These are phyloP conservation scores for Emergomyces orientalis DNA, from an alignment of 2,329 filamentous ascomycete genomes.

Conservation along the genomic window DNA sequence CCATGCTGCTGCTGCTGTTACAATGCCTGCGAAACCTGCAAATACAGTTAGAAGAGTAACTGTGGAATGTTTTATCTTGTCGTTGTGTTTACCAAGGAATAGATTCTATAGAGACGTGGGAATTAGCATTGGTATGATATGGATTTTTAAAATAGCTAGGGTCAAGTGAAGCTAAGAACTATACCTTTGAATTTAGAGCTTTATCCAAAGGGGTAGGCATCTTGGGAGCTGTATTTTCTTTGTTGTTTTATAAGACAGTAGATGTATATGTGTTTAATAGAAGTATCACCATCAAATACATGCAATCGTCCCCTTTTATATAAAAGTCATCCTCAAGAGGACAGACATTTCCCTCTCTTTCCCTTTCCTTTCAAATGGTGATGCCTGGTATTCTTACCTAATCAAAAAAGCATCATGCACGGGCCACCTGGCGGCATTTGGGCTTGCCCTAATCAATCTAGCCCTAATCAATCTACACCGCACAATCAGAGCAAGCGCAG, in stretches of 20 bases:
- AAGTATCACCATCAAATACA: not conserved
- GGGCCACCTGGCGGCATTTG: not conserved
- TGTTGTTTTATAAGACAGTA: not conserved
- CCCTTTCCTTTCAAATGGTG: not conserved
- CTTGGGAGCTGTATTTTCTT: conserved; percentile 19
- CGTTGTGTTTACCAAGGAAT: conserved; percentile 50
- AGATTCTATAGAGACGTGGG: conserved; percentile 48
- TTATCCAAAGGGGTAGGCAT: conserved; percentile 64
- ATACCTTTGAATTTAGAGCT: conserved; percentile 61
- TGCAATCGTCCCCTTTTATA: conserved; percentile 5
- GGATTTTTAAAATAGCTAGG: not conserved
- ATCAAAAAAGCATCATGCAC: not conserved
- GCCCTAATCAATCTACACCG: conserved; percentile 21
- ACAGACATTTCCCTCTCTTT: not conserved
- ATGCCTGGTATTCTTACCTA: not conserved
- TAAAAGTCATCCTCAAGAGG: conserved; percentile 13
- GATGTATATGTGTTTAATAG: not conserved
- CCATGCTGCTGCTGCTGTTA: conserved; percentile 74
- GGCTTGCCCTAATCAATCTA: conserved; percentile 2
- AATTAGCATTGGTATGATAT: conserved; percentile 16
- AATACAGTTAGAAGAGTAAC: conserved; percentile 7
- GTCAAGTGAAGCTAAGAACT: no score
- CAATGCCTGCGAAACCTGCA: conserved; percentile 67
- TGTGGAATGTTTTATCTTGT: not conserved
- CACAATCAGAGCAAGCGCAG: conserved; percentile 10